These are phyloP conservation scores for Wakefieldia striispora DNA, from an alignment of 768 basidiomycete species.

Conservation along the genomic window DNA sequence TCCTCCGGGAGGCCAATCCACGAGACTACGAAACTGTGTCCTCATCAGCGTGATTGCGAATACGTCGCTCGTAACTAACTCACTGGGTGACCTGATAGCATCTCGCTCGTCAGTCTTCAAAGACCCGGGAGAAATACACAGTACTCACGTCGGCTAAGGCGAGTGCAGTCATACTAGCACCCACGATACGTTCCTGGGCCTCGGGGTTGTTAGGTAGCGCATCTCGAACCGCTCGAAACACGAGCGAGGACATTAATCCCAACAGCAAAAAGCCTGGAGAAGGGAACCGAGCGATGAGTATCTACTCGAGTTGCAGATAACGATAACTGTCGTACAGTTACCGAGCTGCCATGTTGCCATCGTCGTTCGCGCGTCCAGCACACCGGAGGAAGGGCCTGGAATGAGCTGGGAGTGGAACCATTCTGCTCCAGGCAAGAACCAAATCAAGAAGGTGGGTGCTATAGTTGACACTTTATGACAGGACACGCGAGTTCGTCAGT, in stretches of 20 bases:
- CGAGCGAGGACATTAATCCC: conserved; percentile 61
- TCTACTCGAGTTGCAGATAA: not conserved
- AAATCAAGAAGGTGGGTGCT: conserved; percentile 49
- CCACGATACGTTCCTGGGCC: conserved; percentile 68
- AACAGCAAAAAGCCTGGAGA: conserved; percentile 57
- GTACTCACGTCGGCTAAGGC: conserved; percentile 67
- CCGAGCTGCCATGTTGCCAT: conserved; percentile 70
- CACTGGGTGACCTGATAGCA: conserved; percentile 57
- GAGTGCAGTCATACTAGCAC: conserved; percentile 58
- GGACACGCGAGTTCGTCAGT: conserved; percentile 15
- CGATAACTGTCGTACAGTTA: conserved; percentile 46
- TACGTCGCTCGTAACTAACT: conserved; percentile 19
- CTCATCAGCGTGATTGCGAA: conserved; percentile 2
- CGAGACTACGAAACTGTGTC: conserved; percentile 53
- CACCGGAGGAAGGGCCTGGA: conserved; percentile 33
- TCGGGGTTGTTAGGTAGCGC: conserved; percentile 52
- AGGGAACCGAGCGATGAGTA: not conserved
- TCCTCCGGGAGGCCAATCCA: conserved; percentile 56
- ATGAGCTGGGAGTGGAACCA: conserved; percentile 71
- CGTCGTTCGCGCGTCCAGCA: conserved; percentile 47
- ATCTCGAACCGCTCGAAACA: conserved; percentile 66
- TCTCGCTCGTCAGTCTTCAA: not conserved
- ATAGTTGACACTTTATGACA: conserved; percentile 44
- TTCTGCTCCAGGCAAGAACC: conserved; percentile 55
- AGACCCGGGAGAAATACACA: not conserved